phyloP scores from a whole-genome alignment of 192 early-diverging fungal genomes.

The Entomortierella chlamydospora region DNA sequence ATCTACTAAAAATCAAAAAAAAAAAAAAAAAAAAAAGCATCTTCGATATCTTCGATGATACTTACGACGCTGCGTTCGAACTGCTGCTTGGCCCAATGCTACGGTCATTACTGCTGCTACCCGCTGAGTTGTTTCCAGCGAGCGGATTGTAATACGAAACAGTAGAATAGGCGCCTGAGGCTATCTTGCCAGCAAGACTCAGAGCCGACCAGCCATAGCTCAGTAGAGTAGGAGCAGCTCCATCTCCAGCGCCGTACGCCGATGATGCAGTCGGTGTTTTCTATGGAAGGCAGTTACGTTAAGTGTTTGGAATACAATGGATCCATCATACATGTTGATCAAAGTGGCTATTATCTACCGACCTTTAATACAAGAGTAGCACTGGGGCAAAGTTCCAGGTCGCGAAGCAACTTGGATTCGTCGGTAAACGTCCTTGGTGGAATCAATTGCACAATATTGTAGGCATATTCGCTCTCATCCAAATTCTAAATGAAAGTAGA shows the following conservation, averaged over 20 bases:
- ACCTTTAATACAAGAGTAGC: constrained; percentile 52
- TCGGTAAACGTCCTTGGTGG: constrained; percentile 43
- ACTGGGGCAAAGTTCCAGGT: constrained; percentile 48
- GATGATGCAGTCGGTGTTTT: constrained; percentile 20
- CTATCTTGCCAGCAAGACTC: constrained; percentile 36
- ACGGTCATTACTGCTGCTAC: not conserved
- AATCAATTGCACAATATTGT: constrained; percentile 48
- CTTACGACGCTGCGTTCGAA: constrained; percentile 12
- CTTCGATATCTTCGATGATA: not conserved
- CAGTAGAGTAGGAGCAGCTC: constrained; percentile 19
- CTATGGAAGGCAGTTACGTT: constrained; percentile 9
- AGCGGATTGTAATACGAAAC: constrained; percentile 44
- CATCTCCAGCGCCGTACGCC: constrained; percentile 26
- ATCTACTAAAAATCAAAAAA: no score
- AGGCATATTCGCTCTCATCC: constrained; percentile 22
- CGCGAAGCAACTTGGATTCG: constrained; percentile 51
- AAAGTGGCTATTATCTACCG: no score
- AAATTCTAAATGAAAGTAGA: constrained; percentile 13
- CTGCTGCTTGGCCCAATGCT: not conserved
- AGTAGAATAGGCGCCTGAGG: constrained; percentile 33
- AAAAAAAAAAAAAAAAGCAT: no score
- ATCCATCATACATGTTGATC: no score
- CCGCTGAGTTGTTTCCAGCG: not conserved
- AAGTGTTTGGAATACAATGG: no score
- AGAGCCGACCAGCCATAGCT: constrained; percentile 48